A percentile compares a stretch with the other conserved stretches of the same genome.
These are phyloP conservation scores for Penicillium sp. DNA, from an alignment of 2,329 filamentous ascomycete genomes.

Conservation along the genomic window DNA sequence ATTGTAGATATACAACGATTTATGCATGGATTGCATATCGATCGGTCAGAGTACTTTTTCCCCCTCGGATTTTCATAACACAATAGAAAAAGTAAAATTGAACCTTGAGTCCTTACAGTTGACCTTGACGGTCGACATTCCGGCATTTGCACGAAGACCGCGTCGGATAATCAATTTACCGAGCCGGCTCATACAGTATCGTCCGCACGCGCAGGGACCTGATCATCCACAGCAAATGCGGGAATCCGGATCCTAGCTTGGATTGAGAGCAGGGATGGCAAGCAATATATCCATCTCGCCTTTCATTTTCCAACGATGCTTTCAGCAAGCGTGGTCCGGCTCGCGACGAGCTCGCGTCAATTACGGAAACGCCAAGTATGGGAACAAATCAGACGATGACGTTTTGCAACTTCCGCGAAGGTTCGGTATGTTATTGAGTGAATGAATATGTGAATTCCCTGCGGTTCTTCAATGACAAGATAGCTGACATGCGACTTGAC, in stretches of 20 bases:
- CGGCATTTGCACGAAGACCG: neutral
- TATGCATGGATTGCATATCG: too few species aligned
- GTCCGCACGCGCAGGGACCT: neutral
- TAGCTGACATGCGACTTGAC: neutral
- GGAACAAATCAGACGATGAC: slow-evolving; percentile 7
- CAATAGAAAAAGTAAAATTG: too few species aligned
- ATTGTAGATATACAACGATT: too few species aligned
- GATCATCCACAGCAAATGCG: neutral
- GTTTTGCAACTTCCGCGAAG: slow-evolving; percentile 22
- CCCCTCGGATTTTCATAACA: too few species aligned
- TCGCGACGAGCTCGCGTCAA: slow-evolving; percentile 10
- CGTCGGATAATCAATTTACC: slow-evolving; percentile 2
- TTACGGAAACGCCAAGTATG: slow-evolving; percentile 5
- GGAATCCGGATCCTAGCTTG: neutral
- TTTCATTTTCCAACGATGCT: slow-evolving; percentile 10
- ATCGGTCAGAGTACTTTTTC: too few species aligned
- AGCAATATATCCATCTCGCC: slow-evolving; percentile 12
- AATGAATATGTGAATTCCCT: neutral
- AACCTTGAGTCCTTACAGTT: too few species aligned
- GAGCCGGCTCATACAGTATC: slow-evolving; percentile 3
- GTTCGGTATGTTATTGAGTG: slow-evolving; percentile 26
- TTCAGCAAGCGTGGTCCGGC: slow-evolving; percentile 12
- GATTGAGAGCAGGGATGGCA: neutral
- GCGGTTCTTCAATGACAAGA: neutral
- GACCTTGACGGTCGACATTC: too few species aligned